phyloP scores from a whole-genome alignment of 179 eudicot species.

The Vitellaria paradoxa region DNA sequence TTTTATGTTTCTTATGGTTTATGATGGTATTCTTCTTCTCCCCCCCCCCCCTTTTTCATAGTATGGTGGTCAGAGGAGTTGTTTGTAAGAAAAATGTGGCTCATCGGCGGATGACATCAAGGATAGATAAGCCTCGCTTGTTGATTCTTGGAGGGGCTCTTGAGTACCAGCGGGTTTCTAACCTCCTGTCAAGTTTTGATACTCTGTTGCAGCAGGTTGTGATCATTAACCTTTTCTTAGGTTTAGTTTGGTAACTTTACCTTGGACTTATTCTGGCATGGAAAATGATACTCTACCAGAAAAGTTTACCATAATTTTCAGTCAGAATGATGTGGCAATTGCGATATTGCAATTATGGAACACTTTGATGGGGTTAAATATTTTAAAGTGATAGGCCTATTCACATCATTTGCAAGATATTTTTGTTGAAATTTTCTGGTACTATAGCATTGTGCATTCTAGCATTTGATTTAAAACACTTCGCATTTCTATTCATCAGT shows the following conservation, averaged over 20 bases:
- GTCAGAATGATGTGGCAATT: too few species aligned
- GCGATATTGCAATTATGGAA: too few species aligned
- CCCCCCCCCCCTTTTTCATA: slow-evolving; percentile 12
- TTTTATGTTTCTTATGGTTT: too few species aligned
- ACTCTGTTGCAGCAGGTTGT: slow-evolving; percentile 91
- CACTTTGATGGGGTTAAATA: too few species aligned
- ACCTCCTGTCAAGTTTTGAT: slow-evolving; percentile 81
- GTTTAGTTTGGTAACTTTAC: neutral
- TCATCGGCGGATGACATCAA: slow-evolving; percentile 86
- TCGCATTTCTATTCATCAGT: neutral
- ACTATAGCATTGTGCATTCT: too few species aligned
- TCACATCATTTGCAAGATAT: too few species aligned
- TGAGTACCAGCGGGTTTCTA: slow-evolving; percentile 94
- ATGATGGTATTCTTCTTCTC: too few species aligned
- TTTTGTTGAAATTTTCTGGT: too few species aligned
- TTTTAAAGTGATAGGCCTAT: too few species aligned
- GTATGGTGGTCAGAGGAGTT: slow-evolving; percentile 82
- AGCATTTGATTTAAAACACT: neutral
- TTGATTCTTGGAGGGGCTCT: slow-evolving; percentile 95
- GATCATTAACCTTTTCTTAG: slow-evolving; percentile 8
- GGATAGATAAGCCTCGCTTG: slow-evolving; percentile 71
- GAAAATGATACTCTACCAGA: too few species aligned
- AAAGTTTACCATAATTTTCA: too few species aligned
- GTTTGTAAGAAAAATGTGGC: slow-evolving; percentile 97
- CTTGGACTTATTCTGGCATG: neutral